Evolutionary conservation across 352 stramenopile species (phyloP).

Genomic region (Phytophthora constricta): DNA sequence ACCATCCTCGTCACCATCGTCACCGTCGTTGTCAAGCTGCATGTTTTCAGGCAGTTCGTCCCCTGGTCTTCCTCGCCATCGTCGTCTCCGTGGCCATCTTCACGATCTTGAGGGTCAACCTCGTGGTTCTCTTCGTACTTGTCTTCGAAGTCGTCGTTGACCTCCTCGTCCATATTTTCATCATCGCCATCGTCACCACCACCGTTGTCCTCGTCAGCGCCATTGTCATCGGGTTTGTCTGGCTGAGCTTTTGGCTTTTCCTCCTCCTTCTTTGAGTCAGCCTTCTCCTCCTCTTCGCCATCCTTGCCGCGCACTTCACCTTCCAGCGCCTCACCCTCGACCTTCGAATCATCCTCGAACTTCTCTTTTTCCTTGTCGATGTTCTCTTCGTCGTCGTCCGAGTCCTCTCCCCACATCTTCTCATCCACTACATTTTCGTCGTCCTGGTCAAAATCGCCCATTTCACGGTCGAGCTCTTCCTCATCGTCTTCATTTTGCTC

Average conservation of each 20-base stretch:
- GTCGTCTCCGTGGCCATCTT: constrained; percentile 64
- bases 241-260: constrained; percentile 62
- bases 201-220: constrained; percentile 47
- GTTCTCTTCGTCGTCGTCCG: constrained; percentile 92
- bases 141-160: constrained; percentile 93
- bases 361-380: constrained; percentile 98
- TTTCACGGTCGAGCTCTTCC: constrained; percentile 98
- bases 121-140: constrained; percentile 84
- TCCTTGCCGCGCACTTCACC: constrained; percentile 92
- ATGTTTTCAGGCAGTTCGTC: constrained; percentile 87
- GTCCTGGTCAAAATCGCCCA: constrained; percentile 97
- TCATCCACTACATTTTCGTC: constrained; percentile 99
- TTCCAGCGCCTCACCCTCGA: constrained; percentile 80
- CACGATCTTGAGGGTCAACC: constrained; percentile 60
- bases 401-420: constrained; percentile 97
- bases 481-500: constrained; percentile 88
- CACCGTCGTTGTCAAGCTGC: constrained; percentile 77
- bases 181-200: constrained; percentile 46
- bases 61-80: constrained; percentile 66
- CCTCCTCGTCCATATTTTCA: constrained; percentile 80
- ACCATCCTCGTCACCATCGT: constrained; percentile 46
- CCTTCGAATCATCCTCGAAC: constrained; percentile 89
- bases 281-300: constrained; percentile 86
- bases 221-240: constrained; percentile 51
- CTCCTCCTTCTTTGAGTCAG: constrained; percentile 61